Evolutionary conservation across 169 alveolate genomes (phyloP), one percentile per base, ranked within the genome.

Genomic region (Eimeria nieschulzi): DNA sequence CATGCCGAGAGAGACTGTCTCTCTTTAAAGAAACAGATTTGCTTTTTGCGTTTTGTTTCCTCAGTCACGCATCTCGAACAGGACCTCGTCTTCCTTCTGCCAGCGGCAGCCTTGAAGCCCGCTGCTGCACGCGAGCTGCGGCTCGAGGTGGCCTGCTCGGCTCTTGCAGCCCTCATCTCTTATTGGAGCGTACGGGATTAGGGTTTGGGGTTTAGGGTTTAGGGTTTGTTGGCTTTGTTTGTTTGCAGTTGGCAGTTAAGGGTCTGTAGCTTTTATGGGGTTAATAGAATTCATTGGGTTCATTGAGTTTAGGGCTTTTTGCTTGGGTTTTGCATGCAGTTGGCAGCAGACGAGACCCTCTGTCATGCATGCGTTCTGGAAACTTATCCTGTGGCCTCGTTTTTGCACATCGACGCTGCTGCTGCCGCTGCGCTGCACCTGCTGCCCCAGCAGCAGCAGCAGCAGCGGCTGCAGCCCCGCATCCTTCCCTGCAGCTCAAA

Each of bases 371-470:
- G 91, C 83, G 19, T 61, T 3, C 64, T 84, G 59, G 84, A 71
- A 7, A 66, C 72, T 7, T 84, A 84, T 26, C 84, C 83, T 9
- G 5, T 55, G 19, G 54, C 39, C 21, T 51, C 23, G 6, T 84
- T 56, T 23, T 26, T 84, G 25, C 59, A 61, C 8, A n/a, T 84
- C 21, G 91, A 82, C 63, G 46, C 53, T 12, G 90, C 90, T 9
- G 90, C 90, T 17, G 90, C 90, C 0, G 78, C 59, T 2, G 90
- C 90, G 7, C 64, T 82, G 25, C 61, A 82, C 51, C 75, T 82
- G 15, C 61, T 82, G 5, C 90, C 90, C 25, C 86, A 78, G 56
- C 68, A 59, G 54, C 25, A 39, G 10, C 91, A 83, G 91, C 91
- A 83, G 82, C 91, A 39, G 82, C 87, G 15, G 87, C 72, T 53